Conservation (phyloP, 1,139 yeast genomes). For the Yamadazyma jaroonii region DNA sequence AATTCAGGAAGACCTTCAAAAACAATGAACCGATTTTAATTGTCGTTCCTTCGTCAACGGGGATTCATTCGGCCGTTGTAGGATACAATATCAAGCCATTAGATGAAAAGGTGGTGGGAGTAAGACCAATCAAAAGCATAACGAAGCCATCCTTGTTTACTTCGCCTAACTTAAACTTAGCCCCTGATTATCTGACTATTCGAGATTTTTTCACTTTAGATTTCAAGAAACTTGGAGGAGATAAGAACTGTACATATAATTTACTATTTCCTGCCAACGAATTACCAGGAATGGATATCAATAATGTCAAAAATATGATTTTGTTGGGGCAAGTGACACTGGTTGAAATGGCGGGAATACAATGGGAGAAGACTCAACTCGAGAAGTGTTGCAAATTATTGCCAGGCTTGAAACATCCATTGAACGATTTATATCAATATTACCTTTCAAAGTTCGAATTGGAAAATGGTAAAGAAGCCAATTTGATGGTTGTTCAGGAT, state of each 20-base stretch:
- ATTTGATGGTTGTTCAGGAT: slow-evolving; percentile 16
- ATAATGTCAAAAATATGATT: slow-evolving; percentile 16
- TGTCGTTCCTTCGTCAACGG: slow-evolving; percentile 15
- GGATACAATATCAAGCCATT: no score
- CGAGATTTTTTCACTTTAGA: not conserved
- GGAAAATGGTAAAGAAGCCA: slow-evolving; percentile 10
- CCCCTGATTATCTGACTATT: not conserved
- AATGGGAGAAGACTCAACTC: not conserved
- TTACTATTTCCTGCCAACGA: slow-evolving; percentile 14
- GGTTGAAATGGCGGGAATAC: slow-evolving; percentile 21
- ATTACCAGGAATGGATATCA: slow-evolving; percentile 17
- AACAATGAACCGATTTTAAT: slow-evolving; percentile 14
- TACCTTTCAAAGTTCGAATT: slow-evolving; percentile 18
- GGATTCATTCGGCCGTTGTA: not conserved
- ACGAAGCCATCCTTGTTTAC: not conserved
- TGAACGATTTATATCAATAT: slow-evolving; percentile 20
- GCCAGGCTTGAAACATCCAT: slow-evolving; percentile 25
- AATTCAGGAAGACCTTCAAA: slow-evolving; percentile 5
- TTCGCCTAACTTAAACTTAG: not conserved
- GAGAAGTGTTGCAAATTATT: not conserved
- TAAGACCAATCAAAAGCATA: not conserved
- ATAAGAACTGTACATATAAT: not conserved
- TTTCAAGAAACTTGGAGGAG: not conserved
- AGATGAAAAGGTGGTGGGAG: not conserved
- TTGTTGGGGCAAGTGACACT: slow-evolving; percentile 23